Percentiles rank a stretch among this genome's conserved stretches.
These are phyloP conservation scores for Conoideocrella luteorostrata DNA, from an alignment of 2,329 filamentous ascomycete genomes.

Conservation along the genomic window DNA sequence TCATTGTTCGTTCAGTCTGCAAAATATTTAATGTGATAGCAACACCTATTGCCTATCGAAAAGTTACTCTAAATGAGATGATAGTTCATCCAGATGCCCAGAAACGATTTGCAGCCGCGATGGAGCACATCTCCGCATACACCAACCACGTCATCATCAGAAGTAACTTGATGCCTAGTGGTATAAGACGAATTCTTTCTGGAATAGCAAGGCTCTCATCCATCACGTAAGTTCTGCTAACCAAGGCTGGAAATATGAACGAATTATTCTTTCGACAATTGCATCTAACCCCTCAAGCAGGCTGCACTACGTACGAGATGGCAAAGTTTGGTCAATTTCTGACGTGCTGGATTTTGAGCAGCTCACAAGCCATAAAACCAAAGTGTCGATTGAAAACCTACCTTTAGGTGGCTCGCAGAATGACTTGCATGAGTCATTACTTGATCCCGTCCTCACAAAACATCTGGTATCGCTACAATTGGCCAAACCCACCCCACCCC, in stretches of 20 bases:
- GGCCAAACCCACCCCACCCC: conserved; percentile 30
- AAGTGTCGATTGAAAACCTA: conserved; percentile 34
- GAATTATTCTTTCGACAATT: neutral
- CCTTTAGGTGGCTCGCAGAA: conserved; percentile 31
- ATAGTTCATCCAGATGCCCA: conserved; percentile 30
- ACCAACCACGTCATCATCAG: conserved; percentile 35
- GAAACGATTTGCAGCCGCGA: conserved; percentile 22
- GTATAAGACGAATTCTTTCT: conserved; percentile 29
- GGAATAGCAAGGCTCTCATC: conserved; percentile 29
- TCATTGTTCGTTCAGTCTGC: conserved; percentile 30
- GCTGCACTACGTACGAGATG: conserved; percentile 29
- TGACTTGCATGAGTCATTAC: conserved; percentile 28
- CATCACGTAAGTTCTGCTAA: conserved; percentile 31
- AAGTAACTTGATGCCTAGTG: conserved; percentile 32
- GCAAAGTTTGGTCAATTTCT: conserved; percentile 30
- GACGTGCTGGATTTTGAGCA: conserved; percentile 29
- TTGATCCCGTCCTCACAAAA: conserved; percentile 31
- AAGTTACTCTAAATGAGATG: conserved; percentile 29
- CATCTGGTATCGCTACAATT: conserved; percentile 35
- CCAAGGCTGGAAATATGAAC: no score
- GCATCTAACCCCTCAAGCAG: conserved; percentile 16
- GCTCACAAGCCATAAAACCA: conserved; percentile 21
- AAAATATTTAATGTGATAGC: conserved; percentile 31
- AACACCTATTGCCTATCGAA: conserved; percentile 36
- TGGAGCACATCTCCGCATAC: conserved; percentile 29